A percentile compares a stretch with the other conserved stretches of the same genome.
Conservation (phyloP, 2,329 filamentous ascomycete genomes). For the Falciphora oryzae region DNA sequence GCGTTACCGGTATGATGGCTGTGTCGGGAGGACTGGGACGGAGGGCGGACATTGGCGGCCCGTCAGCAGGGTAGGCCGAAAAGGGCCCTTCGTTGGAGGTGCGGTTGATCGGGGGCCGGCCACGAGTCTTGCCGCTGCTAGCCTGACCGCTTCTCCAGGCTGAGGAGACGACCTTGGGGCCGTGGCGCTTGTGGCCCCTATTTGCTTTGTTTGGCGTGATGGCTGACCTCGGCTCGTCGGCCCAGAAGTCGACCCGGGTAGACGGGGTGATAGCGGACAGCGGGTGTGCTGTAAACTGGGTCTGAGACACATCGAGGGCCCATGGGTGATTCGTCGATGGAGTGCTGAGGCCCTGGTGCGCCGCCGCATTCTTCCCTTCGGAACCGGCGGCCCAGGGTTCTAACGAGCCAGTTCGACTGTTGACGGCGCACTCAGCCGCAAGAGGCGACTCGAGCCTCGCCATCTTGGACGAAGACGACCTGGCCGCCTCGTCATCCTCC, state of each 20-base stretch:
- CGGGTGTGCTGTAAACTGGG: conserved; percentile 64
- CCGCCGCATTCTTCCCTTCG: conserved; percentile 25
- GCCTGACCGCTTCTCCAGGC: conserved; percentile 71
- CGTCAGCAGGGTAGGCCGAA: conserved; percentile 59
- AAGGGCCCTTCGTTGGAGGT: conserved; percentile 54
- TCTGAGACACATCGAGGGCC: conserved; percentile 48
- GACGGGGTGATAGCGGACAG: conserved; percentile 71
- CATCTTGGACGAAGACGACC: conserved; percentile 34
- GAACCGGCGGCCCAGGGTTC: conserved; percentile 34
- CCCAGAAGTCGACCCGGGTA: conserved; percentile 47
- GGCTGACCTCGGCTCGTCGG: conserved; percentile 69
- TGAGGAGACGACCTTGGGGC: conserved; percentile 79
- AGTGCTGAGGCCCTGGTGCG: conserved; percentile 35
- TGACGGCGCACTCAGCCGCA: conserved; percentile 21
- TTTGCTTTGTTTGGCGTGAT: conserved; percentile 59
- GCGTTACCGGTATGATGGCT: neutral
- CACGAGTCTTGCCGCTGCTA: conserved; percentile 65
- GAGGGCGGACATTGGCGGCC: conserved; percentile 19
- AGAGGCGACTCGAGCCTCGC: conserved; percentile 29
- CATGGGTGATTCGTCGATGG: conserved; percentile 35
- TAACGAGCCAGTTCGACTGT: conserved; percentile 44
- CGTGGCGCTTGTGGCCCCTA: conserved; percentile 57
- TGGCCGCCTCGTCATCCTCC: conserved; percentile 44
- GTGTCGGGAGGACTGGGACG: neutral
- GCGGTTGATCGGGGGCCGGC: conserved; percentile 71